Base-by-base conservation (phyloP, 225 moss, liverwort and hornwort species). In the Polytrichum formosum region DNA sequence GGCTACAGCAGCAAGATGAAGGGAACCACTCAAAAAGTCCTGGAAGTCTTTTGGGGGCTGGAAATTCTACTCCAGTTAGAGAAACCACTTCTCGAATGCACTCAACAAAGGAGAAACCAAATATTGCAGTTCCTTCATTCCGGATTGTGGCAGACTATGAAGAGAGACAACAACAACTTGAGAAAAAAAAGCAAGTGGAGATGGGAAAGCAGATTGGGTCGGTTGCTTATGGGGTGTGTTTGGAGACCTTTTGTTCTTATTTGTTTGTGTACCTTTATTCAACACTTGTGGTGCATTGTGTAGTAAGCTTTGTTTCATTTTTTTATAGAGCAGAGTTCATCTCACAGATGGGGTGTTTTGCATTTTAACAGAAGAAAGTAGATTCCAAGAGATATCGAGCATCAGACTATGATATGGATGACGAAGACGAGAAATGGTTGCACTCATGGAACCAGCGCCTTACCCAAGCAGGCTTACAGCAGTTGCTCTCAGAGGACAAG, bases 381-480 rank as follows among this genome's bases (percentile, higher is more conserved):
- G 69, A 64, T 68, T 83, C 76, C 65, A 81, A 62, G 67, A 71
- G 77, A 37, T 75, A 72, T 61, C 72, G 76, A 20, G 74, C 81
- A 7, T 83, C 87, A 21, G 87, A 81, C 46, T 91, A 89, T 66
- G 87, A 91, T 64, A 85, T 91, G 91, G 89, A 89, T 69, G 81
- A 91, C 31, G 89, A 87, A 72, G 91, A 91, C 76, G 91, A 90
- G 63, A 78, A 73, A 70, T 91, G 87, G 89, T 76, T 91, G 77
- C 72, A 65, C 54, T 74, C 65, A 60, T 91, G 85, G 77, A 87
- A 87, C 64, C 71, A 77, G 60, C 74, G 63, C 26, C 75, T 82
- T 4, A 66, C 77, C 63, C 75, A 77, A 79, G 81, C 72, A 23
- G 82, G 77, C 9, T 66, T 68, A 27, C 79, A 79, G 35, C 78